phyloP scores from a whole-genome alignment of 176 grass and related monocot species.

The Juncus inflexus region DNA sequence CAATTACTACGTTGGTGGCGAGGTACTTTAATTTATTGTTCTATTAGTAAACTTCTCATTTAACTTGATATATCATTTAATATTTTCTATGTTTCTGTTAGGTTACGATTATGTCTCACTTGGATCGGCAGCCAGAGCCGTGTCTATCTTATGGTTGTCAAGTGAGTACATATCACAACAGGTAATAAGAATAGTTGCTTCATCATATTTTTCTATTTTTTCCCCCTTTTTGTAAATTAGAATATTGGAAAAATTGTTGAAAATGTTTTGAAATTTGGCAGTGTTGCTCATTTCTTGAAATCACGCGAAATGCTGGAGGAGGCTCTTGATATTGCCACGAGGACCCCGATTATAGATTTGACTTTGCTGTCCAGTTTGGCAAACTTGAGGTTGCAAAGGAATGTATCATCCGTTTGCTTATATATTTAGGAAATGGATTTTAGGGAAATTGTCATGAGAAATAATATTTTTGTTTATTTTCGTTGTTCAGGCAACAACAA shows the following conservation, averaged over 20 bases:
- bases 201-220: not conserved
- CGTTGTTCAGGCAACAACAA: constrained; percentile 55
- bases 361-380: constrained; percentile 91
- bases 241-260: too few species aligned
- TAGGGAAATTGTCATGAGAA: not conserved
- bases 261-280: constrained; percentile 13
- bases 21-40: constrained; percentile 50
- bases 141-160: constrained; percentile 99
- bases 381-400: constrained; percentile 90
- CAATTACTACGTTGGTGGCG: constrained; percentile 95
- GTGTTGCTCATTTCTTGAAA: constrained; percentile 95
- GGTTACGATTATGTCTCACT: constrained; percentile 97
- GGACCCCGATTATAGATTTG: constrained; percentile 94
- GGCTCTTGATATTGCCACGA: constrained; percentile 90
- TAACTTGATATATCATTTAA: constrained; percentile 5
- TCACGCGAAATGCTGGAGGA: constrained; percentile 97
- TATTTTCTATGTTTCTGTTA: constrained; percentile 33
- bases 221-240: not conserved
- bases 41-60: not conserved
- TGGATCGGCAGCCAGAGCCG: constrained; percentile 97
- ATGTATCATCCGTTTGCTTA: constrained; percentile 7
- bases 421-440: not conserved
- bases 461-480: constrained; percentile 19
- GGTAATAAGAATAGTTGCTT: constrained; percentile 24
- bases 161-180: constrained; percentile 98